A percentile compares a stretch with the other conserved stretches of the same genome.
Evolutionary conservation across 129 eudicot genomes (phyloP).

Genomic region (Ambrosia trifida): DNA sequence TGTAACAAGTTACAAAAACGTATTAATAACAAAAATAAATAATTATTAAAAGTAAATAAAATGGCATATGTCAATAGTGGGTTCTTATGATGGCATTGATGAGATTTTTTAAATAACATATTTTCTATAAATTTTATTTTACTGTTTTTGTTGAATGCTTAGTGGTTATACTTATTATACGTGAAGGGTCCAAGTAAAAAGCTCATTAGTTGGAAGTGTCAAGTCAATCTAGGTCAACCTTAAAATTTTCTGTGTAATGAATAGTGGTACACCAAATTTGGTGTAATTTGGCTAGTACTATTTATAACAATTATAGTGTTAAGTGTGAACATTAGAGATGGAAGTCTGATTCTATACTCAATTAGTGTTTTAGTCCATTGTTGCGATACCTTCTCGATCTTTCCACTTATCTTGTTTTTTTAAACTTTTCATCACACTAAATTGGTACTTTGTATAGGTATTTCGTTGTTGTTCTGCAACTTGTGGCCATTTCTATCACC

Average conservation of each 20-base stretch:
- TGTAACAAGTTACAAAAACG: neutral
- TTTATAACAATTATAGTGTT: neutral
- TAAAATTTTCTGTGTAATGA: neutral
- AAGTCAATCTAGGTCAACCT: neutral
- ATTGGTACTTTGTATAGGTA: constrained; percentile 44
- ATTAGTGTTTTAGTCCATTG: neutral
- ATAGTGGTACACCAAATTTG: neutral
- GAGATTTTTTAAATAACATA: neutral
- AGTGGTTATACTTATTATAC: neutral
- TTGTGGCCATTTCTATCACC: constrained; percentile 91
- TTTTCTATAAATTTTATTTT: neutral
- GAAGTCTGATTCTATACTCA: neutral
- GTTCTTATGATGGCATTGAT: neutral
- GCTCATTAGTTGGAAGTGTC: neutral
- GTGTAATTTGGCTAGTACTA: neutral
- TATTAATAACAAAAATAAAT: neutral
- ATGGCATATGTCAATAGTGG: neutral
- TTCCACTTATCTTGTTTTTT: neutral
- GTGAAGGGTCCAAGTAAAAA: neutral
- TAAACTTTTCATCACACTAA: neutral
- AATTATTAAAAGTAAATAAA: neutral
- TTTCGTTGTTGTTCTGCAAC: constrained; percentile 81
- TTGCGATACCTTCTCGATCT: neutral
- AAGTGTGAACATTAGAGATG: neutral
- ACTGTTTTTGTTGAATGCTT: neutral